Conservation (phyloP, 768 basidiomycete species). For the Lentinula lateritia region DNA sequence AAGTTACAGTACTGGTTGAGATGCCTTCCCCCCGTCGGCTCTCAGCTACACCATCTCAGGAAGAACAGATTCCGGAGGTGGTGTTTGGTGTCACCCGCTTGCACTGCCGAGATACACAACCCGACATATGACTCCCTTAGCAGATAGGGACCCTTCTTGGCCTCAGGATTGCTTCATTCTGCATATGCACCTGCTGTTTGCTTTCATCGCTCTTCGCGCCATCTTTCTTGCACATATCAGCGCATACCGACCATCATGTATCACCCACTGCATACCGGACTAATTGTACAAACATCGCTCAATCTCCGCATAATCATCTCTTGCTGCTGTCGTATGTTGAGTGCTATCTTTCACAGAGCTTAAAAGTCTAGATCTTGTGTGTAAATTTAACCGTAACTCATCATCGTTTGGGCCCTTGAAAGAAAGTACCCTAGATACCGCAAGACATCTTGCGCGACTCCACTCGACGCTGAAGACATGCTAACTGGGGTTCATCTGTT, state of each 20-base stretch:
- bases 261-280: background rate
- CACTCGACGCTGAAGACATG: no score
- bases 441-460: background rate
- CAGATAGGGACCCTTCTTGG: no score
- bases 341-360: background rate
- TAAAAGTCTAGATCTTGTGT: background rate
- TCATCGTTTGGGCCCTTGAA: background rate
- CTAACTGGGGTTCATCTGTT: no score
- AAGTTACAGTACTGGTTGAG: constrained; percentile 4
- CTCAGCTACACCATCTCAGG: background rate
- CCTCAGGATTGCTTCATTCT: no score
- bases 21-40: constrained; percentile 2
- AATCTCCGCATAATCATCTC: background rate
- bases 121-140: background rate
- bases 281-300: background rate
- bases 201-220: background rate
- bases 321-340: background rate
- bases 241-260: background rate
- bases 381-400: background rate
- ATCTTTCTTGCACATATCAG: background rate
- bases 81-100: constrained; percentile 1
- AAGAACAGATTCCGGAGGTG: constrained; percentile 5
- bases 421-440: background rate
- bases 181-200: background rate
- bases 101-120: background rate